These are phyloP conservation scores for Suillus brevipes DNA, from an alignment of 768 basidiomycete genomes.

Conservation along the genomic window DNA sequence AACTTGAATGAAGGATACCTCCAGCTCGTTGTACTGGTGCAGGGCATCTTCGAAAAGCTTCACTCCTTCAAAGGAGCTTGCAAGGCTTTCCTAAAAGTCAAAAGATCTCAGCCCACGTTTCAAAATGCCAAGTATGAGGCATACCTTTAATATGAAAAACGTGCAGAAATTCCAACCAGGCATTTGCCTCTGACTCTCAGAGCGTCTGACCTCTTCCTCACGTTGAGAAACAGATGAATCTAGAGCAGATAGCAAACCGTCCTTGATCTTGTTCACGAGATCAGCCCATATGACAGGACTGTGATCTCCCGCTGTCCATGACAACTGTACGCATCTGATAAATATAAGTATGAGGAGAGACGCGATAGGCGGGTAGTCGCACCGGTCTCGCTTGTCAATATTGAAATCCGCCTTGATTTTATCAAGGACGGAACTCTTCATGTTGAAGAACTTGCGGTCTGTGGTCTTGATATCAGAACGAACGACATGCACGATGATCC, in stretches of 20 bases:
- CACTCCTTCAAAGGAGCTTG: constrained; percentile 89
- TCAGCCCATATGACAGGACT: constrained; percentile 88
- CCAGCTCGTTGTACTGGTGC: constrained; percentile 88
- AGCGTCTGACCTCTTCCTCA: constrained; percentile 89
- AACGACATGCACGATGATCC: constrained; percentile 87
- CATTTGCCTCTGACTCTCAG: constrained; percentile 86
- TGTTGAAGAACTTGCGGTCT: constrained; percentile 73
- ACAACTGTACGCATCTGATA: constrained; percentile 78
- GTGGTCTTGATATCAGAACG: constrained; percentile 63
- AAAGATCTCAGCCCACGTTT: constrained; percentile 8
- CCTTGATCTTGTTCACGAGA: constrained; percentile 84
- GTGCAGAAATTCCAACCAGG: constrained; percentile 99
- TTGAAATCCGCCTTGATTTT: constrained; percentile 94
- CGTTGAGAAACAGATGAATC: constrained; percentile 74
- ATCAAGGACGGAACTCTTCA: constrained; percentile 83
- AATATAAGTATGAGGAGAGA: constrained; percentile 9
- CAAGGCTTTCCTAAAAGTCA: constrained; percentile 80
- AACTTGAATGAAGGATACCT: constrained; percentile 75
- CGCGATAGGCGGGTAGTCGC: constrained; percentile 5
- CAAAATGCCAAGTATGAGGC: constrained; percentile 16
- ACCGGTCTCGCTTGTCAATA: constrained; percentile 84
- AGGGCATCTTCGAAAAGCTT: constrained; percentile 88
- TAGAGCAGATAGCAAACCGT: constrained; percentile 82
- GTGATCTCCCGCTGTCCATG: constrained; percentile 69
- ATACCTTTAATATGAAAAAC: constrained; percentile 92